Evolutionary conservation across 179 eudicot species (phyloP).

Genomic region (Spergularia azorica): DNA sequence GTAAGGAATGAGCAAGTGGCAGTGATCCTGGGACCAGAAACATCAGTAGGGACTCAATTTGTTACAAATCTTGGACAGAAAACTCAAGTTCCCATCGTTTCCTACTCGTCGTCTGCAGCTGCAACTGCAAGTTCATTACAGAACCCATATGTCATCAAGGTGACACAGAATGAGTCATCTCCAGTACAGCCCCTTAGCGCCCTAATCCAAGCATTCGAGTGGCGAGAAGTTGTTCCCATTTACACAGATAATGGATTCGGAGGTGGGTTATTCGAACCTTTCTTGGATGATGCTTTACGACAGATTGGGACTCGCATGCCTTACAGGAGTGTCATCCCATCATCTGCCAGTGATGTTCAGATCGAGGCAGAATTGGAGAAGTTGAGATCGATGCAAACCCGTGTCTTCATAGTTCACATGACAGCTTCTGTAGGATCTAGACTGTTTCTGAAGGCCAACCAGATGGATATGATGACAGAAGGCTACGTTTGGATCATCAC

Average conservation of each 20-base stretch:
- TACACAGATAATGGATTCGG: constrained; percentile 52
- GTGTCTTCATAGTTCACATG: constrained; percentile 68
- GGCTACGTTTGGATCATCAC: constrained; percentile 77
- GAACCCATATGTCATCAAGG: constrained; percentile 54
- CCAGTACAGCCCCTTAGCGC: constrained; percentile 54
- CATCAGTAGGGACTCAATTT: constrained; percentile 58
- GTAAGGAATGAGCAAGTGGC: constrained; percentile 51
- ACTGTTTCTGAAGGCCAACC: constrained; percentile 45
- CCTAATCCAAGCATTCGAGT: constrained; percentile 49
- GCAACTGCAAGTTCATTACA: constrained; percentile 58
- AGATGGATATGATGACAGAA: constrained; percentile 55
- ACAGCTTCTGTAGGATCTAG: constrained; percentile 41
- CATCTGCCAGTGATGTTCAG: constrained; percentile 36
- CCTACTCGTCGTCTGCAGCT: constrained; percentile 26
- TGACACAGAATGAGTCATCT: constrained; percentile 40
- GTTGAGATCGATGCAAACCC: constrained; percentile 44
- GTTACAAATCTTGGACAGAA: constrained; percentile 48
- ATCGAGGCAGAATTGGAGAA: constrained; percentile 46
- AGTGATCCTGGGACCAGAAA: constrained; percentile 67
- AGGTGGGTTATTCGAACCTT: constrained; percentile 41
- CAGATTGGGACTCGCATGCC: constrained; percentile 32
- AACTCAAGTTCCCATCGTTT: constrained; percentile 61
- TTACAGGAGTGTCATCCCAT: constrained; percentile 38
- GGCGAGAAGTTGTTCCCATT: constrained; percentile 58
- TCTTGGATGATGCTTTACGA: constrained; percentile 41